Evolutionary conservation across 2,329 filamentous ascomycete genomes (phyloP).

Genomic region (Escovopsis sp.): DNA sequence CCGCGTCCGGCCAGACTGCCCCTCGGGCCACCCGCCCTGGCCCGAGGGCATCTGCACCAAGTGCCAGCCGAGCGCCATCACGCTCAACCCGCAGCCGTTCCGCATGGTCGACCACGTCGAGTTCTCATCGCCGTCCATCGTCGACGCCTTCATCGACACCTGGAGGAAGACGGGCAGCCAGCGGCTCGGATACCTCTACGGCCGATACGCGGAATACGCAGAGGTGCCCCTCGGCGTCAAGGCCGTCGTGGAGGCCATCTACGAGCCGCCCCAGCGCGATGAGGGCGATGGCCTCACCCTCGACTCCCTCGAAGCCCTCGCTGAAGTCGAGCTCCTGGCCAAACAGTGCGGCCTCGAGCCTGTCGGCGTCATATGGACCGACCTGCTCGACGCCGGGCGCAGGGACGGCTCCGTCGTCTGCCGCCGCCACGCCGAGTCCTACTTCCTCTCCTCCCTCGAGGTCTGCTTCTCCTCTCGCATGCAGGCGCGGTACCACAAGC

Average conservation of each 20-base stretch:
- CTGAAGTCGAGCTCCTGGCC: slow-evolving; percentile 67
- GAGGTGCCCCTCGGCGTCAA: slow-evolving; percentile 91
- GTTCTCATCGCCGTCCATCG: slow-evolving; percentile 69
- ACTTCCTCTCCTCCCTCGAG: slow-evolving; percentile 84
- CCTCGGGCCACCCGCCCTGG: slow-evolving; percentile 84
- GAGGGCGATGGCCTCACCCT: slow-evolving; percentile 81
- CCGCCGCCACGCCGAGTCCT: slow-evolving; percentile 90
- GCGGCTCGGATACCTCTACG: slow-evolving; percentile 80
- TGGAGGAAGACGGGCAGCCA: slow-evolving; percentile 81
- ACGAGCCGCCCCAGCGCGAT: slow-evolving; percentile 82
- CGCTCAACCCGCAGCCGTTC: slow-evolving; percentile 80
- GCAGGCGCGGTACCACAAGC: slow-evolving; percentile 75
- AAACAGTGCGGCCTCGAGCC: slow-evolving; percentile 71
- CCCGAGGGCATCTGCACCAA: slow-evolving; percentile 96
- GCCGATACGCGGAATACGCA: slow-evolving; percentile 75
- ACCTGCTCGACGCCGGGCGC: slow-evolving; percentile 66
- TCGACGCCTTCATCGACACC: slow-evolving; percentile 80
- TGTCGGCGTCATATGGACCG: slow-evolving; percentile 88
- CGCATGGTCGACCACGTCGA: slow-evolving; percentile 98
- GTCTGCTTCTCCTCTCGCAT: slow-evolving; percentile 77
- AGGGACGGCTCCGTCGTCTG: slow-evolving; percentile 80
- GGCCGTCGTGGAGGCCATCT: slow-evolving; percentile 91
- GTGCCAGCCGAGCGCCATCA: slow-evolving; percentile 94
- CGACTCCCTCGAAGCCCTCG: slow-evolving; percentile 71
- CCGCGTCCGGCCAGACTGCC: slow-evolving; percentile 75